These are phyloP conservation scores for Plectranthus barbatus DNA, from an alignment of 257 asterid species.

Conservation along the genomic window DNA sequence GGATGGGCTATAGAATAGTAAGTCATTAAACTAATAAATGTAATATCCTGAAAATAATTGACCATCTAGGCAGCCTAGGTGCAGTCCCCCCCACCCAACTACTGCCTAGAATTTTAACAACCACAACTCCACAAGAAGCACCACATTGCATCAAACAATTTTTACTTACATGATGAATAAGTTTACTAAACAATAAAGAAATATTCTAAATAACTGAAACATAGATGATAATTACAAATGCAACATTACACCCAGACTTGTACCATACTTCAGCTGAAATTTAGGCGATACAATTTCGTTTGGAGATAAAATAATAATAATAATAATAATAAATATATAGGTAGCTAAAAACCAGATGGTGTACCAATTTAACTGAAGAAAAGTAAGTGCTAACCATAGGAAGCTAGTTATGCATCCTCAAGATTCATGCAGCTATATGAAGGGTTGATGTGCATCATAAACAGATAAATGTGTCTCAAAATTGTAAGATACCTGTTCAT, in stretches of 20 bases:
- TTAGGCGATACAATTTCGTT: neutral
- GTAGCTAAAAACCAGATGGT: neutral
- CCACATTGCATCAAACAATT: neutral
- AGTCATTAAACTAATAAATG: neutral
- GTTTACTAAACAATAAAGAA: neutral
- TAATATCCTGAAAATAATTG: no score
- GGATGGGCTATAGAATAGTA: neutral
- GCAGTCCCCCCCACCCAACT: neutral
- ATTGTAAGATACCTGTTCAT: slow-evolving; percentile 63
- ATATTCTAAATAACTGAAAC: neutral
- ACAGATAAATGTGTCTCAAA: neutral
- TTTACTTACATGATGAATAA: neutral
- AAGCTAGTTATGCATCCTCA: neutral
- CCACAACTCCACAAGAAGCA: no score
- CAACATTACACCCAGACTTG: neutral
- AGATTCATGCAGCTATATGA: neutral
- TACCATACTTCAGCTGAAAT: neutral
- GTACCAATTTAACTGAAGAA: neutral
- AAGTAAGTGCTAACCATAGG: neutral
- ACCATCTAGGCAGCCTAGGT: neutral
- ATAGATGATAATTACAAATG: neutral
- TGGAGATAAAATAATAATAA: no score
- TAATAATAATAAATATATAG: neutral
- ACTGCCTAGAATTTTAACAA: neutral
- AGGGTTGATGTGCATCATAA: slow-evolving; percentile 4